Evolutionary conservation across 805 yeast species (phyloP).

Genomic region (Candida verbasci): DNA sequence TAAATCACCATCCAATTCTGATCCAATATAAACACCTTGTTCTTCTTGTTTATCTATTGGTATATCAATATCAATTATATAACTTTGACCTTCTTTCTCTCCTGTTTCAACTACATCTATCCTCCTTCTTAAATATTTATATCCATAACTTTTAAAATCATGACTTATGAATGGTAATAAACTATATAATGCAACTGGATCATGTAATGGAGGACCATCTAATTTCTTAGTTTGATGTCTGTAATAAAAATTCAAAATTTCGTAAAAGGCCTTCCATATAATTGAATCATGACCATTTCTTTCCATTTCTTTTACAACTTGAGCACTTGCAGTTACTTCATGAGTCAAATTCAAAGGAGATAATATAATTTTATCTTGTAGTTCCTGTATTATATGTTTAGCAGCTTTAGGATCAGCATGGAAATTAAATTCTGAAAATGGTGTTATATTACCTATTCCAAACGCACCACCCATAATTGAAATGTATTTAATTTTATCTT

Average conservation of each 20-base stretch:
- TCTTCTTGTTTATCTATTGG: constrained; percentile 3
- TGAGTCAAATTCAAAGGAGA: constrained; percentile 72
- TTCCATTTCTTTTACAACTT: constrained; percentile 15
- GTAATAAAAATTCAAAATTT: constrained; percentile 20
- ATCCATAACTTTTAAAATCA: constrained; percentile 16
- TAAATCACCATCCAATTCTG: constrained; percentile 3
- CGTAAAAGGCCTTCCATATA: constrained; percentile 35
- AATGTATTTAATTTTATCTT: constrained; percentile 44
- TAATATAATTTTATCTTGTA: constrained; percentile 46
- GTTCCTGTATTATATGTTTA: constrained; percentile 38
- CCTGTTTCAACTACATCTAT: constrained; percentile 25
- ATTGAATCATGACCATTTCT: constrained; percentile 30
- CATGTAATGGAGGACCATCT: constrained; percentile 73
- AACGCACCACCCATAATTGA: constrained; percentile 78
- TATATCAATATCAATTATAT: constrained; percentile 5
- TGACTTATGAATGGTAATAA: constrained; percentile 42
- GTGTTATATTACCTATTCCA: constrained; percentile 46
- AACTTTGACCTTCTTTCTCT: constrained; percentile 26
- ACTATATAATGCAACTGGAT: constrained; percentile 67
- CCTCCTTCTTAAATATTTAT: constrained; percentile 21
- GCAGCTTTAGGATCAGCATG: constrained; percentile 78
- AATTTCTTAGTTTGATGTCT: constrained; percentile 10
- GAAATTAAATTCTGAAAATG: constrained; percentile 70
- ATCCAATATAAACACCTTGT: constrained; percentile 9
- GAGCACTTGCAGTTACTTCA: constrained; percentile 46